Evolutionary conservation across 1,284 basidiomycete species (phyloP).

Genomic region (Hypsizygus ulmarius): DNA sequence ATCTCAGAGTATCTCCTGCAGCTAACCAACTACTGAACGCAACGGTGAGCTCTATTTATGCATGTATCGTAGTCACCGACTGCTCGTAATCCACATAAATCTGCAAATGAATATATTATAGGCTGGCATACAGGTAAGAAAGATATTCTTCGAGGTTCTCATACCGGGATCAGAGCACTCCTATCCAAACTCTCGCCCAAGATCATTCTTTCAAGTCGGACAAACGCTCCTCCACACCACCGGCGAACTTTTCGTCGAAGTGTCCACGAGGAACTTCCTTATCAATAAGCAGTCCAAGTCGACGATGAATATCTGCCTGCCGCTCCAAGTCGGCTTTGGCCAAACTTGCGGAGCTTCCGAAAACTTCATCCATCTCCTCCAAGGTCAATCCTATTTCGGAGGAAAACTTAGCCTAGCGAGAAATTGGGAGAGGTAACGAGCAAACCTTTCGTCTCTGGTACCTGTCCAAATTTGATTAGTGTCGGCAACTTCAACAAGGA

Average conservation of each 20-base stretch:
- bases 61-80: no score
- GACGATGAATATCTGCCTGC: constrained; percentile 52
- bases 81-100: no score
- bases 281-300: constrained; percentile 48
- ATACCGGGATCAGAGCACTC: no score
- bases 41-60: no score
- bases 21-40: no score
- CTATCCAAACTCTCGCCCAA: no score
- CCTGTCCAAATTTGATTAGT: constrained; percentile 29
- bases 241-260: neutral
- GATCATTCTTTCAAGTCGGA: no score
- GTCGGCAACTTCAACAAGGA: neutral
- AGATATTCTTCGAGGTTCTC: no score
- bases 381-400: constrained; percentile 46
- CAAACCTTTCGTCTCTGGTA: constrained; percentile 61
- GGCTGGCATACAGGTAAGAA: no score
- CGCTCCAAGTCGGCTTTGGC: constrained; percentile 54
- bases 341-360: constrained; percentile 51
- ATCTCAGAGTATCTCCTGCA: no score
- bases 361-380: constrained; percentile 72
- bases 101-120: no score
- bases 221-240: no score
- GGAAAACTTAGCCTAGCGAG: neutral
- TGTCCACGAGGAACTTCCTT: constrained; percentile 2
- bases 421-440: neutral